phyloP scores from a whole-genome alignment of 768 basidiomycete species.

The Lactarius sp. region DNA sequence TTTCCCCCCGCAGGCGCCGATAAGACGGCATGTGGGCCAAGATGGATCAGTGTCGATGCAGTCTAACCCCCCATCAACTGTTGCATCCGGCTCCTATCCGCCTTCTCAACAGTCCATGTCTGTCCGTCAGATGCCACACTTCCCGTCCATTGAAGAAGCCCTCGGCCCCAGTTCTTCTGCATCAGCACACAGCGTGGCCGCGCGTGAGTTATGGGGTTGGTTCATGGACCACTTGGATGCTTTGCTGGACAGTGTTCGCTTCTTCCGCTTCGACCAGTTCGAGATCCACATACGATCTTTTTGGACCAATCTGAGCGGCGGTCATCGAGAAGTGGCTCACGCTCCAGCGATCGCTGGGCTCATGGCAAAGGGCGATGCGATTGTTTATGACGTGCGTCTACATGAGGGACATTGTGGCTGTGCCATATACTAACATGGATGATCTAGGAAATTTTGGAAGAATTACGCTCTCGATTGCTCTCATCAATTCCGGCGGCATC shows the following conservation, averaged over 20 bases:
- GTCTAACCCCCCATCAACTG: constrained; percentile 36
- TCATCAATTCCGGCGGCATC: constrained; percentile 66
- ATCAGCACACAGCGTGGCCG: constrained; percentile 72
- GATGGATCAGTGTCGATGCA: constrained; percentile 55
- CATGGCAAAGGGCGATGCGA: constrained; percentile 87
- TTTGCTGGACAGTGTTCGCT: constrained; percentile 68
- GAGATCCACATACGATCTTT: constrained; percentile 83
- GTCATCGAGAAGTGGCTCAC: constrained; percentile 84
- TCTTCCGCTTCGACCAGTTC: constrained; percentile 84
- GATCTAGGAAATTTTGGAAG: constrained; percentile 78
- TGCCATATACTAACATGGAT: constrained; percentile 25
- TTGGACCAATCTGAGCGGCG: constrained; percentile 70
- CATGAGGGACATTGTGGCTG: constrained; percentile 9
- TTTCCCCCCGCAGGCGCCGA: constrained; percentile 67
- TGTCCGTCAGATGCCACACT: constrained; percentile 72
- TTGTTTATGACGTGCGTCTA: constrained; percentile 81
- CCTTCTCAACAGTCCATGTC: constrained; percentile 50
- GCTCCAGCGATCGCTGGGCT: constrained; percentile 83
- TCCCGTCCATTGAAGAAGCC: constrained; percentile 84
- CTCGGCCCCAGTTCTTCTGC: constrained; percentile 61
- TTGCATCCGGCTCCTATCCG: constrained; percentile 40
- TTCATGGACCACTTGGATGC: constrained; percentile 89
- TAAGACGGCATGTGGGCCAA: constrained; percentile 62
- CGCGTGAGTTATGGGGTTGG: constrained; percentile 86
- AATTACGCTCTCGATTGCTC: constrained; percentile 79